Conservation (phyloP, 2,329 filamentous ascomycete genomes). For the Neonectria magnoliae region DNA sequence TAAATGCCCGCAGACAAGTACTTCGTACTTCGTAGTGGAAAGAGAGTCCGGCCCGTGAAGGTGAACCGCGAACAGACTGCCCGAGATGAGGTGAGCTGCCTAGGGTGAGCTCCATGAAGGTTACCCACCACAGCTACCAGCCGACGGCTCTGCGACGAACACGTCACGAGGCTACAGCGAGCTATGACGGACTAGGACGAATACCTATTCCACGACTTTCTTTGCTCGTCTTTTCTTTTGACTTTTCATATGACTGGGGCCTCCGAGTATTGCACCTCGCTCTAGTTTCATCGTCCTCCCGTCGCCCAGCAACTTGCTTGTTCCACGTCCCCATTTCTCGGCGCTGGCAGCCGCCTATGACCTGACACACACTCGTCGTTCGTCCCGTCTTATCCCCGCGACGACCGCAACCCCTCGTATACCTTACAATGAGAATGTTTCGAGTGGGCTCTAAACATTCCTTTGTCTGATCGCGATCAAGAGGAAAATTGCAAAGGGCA, state of each 20-base stretch:
- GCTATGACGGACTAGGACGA: not conserved
- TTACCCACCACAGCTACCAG: constrained; percentile 12
- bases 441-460: constrained; percentile 19
- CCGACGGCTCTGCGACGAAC: constrained; percentile 32
- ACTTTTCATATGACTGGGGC: constrained; percentile 10
- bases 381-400: constrained; percentile 2
- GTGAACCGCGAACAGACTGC: not conserved
- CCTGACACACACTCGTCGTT: constrained; percentile 25
- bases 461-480: constrained; percentile 5
- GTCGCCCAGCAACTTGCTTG: constrained; percentile 1
- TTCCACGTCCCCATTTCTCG: constrained; percentile 1
- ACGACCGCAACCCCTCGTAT: constrained; percentile 19
- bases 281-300: constrained; percentile 4
- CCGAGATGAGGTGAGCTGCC: constrained; percentile 16
- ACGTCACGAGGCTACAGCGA: constrained; percentile 33
- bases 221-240: constrained; percentile 8
- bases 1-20: not conserved
- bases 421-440: constrained; percentile 3
- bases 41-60: not conserved
- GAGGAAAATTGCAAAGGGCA: not conserved
- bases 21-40: not conserved
- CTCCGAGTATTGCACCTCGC: not conserved
- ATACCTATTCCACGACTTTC: constrained; percentile 2
- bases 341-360: constrained; percentile 15
- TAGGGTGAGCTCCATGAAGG: constrained; percentile 11